Base-by-base conservation (phyloP, 169 alveolate genomes). In the Plasmodium vinckei region DNA sequence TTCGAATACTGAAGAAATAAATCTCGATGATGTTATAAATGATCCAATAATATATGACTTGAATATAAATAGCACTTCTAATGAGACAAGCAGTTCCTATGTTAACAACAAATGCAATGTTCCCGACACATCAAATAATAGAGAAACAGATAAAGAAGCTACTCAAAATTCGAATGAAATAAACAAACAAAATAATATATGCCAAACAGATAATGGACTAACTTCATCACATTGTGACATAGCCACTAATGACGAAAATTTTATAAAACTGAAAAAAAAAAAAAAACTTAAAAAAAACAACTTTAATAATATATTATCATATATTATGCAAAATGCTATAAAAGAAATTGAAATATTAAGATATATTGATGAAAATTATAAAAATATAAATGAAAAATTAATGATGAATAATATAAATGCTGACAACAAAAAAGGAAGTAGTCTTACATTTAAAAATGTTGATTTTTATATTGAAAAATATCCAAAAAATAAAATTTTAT, bases 401-500 rank as follows among this genome's bases (percentile, higher is more conserved):
- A 75, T 75, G n/a, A 33, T 75, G 17, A 75, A 75, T 64, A 75
- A 63, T 64, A n/a, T 75, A 33, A 63, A 75, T 49, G 88, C 47
- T 67, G 75, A 61, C 25, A 33, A 33, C 3, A 49, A 75, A 75
- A 75, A 64, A 17, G 88, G 88, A 54, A 75, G 88, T 25, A 75
- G 60, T 42, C 44, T 75, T 63, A 64, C 65, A 27, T 75, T 75
- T 57, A 75, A 75, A 75, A 75, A 75, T 64, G 88, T 75, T 9
- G 88, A 75, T 64, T 75, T 63, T 57, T 75, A 75, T 69, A 63
- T 63, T 75, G 88, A 73, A 49, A 63, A 75, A 75, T 75, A 63
- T 61, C 88, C 88, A n/a, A 75, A 75, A 27, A 75, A 75, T 64
- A 75, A 75, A 75, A 75, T 75, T 63, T 63, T 75, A 51, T 75